Conservation (phyloP, 129 eudicot species). For the Flaveria brownii region DNA sequence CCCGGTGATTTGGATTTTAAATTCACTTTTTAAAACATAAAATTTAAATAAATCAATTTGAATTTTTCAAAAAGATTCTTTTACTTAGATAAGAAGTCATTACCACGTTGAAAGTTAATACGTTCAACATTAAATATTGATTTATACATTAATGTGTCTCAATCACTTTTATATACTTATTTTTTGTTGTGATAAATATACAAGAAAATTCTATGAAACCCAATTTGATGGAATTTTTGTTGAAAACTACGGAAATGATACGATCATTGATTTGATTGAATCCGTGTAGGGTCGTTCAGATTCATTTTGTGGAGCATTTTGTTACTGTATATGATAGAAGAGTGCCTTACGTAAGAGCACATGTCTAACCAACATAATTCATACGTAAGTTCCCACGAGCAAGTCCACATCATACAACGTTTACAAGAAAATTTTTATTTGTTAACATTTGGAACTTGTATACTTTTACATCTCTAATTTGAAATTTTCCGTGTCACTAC, state of each 20-base stretch:
- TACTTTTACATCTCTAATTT: neutral
- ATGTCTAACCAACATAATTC: slow-evolving; percentile 13
- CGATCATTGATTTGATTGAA: slow-evolving; percentile 8
- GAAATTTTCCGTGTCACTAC: neutral
- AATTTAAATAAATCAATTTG: too few relatives aligned
- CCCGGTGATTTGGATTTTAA: too few relatives aligned
- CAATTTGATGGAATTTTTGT: neutral
- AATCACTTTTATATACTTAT: too few relatives aligned
- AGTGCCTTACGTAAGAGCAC: slow-evolving; percentile 25
- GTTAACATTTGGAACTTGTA: neutral
- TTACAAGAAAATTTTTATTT: neutral
- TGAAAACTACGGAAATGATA: neutral
- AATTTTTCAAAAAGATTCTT: too few relatives aligned
- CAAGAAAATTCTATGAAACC: too few relatives aligned
- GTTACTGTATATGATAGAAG: neutral
- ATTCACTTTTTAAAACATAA: too few relatives aligned
- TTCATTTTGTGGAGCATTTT: slow-evolving; percentile 9
- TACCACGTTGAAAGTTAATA: too few relatives aligned
- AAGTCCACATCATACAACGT: neutral
- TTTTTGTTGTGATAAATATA: too few relatives aligned
- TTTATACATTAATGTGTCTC: too few relatives aligned
- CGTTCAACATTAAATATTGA: too few relatives aligned
- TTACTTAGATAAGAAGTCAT: too few relatives aligned
- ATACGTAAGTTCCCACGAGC: slow-evolving; percentile 7
- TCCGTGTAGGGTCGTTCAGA: slow-evolving; percentile 21